Evolutionary conservation across 495 filamentous ascomycete genomes (phyloP).

Genomic region (Penicillium salamii): DNA sequence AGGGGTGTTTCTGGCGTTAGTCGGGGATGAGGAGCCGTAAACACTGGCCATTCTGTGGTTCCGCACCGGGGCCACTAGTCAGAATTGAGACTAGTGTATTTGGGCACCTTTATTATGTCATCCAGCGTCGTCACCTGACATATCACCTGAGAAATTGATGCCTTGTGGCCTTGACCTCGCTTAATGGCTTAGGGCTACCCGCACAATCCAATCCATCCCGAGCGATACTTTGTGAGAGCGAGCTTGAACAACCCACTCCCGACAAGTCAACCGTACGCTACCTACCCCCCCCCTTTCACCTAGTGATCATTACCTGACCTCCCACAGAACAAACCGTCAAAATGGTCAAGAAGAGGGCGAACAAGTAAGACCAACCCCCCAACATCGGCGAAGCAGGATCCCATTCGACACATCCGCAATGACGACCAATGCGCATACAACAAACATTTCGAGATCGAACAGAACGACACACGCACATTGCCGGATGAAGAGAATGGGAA

Average conservation of each 20-base stretch:
- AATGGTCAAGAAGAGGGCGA: slow-evolving; percentile 99
- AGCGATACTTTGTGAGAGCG: slow-evolving; percentile 35
- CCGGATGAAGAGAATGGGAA: slow-evolving; percentile 21
- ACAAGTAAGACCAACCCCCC: slow-evolving; percentile 67
- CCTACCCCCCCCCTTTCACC: slow-evolving; percentile 24
- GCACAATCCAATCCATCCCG: slow-evolving; percentile 39
- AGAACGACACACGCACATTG: slow-evolving; percentile 17
- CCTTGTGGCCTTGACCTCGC: slow-evolving; percentile 24
- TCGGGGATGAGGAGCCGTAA: slow-evolving; percentile 16
- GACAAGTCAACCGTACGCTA: slow-evolving; percentile 47
- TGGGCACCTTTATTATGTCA: neutral
- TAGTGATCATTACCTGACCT: slow-evolving; percentile 28
- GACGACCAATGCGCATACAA: slow-evolving; percentile 22
- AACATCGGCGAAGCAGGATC: slow-evolving; percentile 23
- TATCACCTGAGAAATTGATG: too few species aligned
- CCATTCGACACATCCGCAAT: slow-evolving; percentile 31
- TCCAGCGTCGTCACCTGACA: too few species aligned
- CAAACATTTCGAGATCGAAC: slow-evolving; percentile 2
- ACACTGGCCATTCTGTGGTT: slow-evolving; percentile 22
- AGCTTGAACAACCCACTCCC: slow-evolving; percentile 47
- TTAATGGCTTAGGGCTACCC: slow-evolving; percentile 48
- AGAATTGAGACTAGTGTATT: slow-evolving; percentile 8
- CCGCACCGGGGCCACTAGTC: slow-evolving; percentile 20
- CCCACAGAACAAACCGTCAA: slow-evolving; percentile 61
- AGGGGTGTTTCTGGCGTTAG: slow-evolving; percentile 24